These are phyloP conservation scores for Zygosaccharomyces pseudobailii DNA, from an alignment of 1,139 yeast species.

Conservation along the genomic window DNA sequence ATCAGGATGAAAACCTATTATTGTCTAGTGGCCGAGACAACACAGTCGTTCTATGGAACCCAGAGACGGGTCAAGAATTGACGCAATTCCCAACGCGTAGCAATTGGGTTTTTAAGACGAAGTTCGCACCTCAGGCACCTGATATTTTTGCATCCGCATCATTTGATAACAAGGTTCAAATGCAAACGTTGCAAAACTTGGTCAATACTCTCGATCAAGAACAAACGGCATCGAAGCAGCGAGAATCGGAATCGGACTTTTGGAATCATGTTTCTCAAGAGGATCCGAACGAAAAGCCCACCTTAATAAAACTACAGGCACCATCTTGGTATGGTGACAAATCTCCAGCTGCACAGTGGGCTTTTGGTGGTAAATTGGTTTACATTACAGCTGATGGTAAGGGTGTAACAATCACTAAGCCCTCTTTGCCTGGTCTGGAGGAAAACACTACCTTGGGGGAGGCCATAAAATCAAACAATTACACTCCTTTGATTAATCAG, in stretches of 20 bases:
- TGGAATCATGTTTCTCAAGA: conserved; percentile 74
- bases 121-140: conserved; percentile 84
- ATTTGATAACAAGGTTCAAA: conserved; percentile 77
- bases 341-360: conserved; percentile 68
- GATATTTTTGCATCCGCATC: conserved; percentile 92
- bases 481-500: conserved; percentile 49
- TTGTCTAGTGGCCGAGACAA: conserved; percentile 92
- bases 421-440: conserved; percentile 41
- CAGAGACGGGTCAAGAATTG: conserved; percentile 57
- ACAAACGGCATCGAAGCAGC: conserved; percentile 37
- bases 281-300: conserved; percentile 33
- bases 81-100: conserved; percentile 91
- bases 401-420: conserved; percentile 48
- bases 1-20: conserved; percentile 69
- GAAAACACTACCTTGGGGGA: conserved; percentile 43
- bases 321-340: conserved; percentile 85
- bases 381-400: conserved; percentile 44
- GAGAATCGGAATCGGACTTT: conserved; percentile 64
- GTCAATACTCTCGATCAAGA: conserved; percentile 28
- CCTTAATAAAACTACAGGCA: conserved; percentile 56
- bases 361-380: conserved; percentile 89
- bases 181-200: conserved; percentile 81
- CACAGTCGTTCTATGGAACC: conserved; percentile 86
- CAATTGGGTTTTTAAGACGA: conserved; percentile 88
- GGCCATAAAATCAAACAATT: conserved; percentile 57